Base-by-base conservation (phyloP, 106 monocot genomes). In the Apostasia shenzhenica region DNA sequence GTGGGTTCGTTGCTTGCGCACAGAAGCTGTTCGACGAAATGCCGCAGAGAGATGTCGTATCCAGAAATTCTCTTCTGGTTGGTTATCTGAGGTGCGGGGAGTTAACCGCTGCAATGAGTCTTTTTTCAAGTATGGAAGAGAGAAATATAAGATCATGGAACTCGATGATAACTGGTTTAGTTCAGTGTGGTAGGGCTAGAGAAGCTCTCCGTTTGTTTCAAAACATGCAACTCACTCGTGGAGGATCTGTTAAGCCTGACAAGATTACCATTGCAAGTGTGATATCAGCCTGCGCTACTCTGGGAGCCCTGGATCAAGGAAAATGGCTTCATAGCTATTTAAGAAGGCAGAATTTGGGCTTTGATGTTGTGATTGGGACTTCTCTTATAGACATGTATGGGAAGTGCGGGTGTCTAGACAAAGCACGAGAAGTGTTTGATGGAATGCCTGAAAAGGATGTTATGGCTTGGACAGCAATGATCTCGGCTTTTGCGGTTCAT, bases 221-320 rank as follows among this genome's bases (percentile, higher is more conserved):
- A 49, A 70, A 80, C 45, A 80, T 80, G 84, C 44, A 54, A 40
- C 3, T 11, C 39, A 43, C 40, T 6, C 8, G 10, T 0, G 50
- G 59, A 13, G 74, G 38, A 0, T 45, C 3, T 4, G 58, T 58
- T 48, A 70, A 61, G 59, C 85, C 85, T 0, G 78, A 85, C 42
- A 78, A 85, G 68, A 69, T 78, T 9, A 81, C 81, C 0, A 41
- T 75, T 2, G 78, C 81, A 0, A 77, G 75, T 42, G 69, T 85
- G 2, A 40, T 85, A 26, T 67, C 72, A 1, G 81, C 75, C 37
- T 85, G 85, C 39, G 67, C 85, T 61, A 61, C 57, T 5, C 50
- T 85, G 10, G 85, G 85, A 13, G 85, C 85, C 0, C 52, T 85
- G 53, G 85, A 85, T 59, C 72, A 73, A 68, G 87, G 87, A 47